phyloP scores from a whole-genome alignment of 106 monocot genomes.

The Amphibolis antarctica region DNA sequence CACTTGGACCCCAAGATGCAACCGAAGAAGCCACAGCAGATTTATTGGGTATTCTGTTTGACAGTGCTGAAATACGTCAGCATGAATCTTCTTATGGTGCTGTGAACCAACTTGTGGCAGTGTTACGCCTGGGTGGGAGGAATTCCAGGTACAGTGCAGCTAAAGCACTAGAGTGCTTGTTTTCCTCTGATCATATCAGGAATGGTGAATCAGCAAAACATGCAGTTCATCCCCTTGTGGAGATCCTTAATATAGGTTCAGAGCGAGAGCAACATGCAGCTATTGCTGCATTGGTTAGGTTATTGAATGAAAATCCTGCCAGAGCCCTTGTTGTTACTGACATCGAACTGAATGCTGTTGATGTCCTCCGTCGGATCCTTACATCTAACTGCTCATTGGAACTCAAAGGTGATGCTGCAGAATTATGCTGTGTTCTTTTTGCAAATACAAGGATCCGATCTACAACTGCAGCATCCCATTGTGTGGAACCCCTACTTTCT shows the following conservation, averaged over 20 bases:
- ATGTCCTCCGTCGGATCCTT: slow-evolving; percentile 78
- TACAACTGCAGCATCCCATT: slow-evolving; percentile 55
- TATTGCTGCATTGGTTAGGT: slow-evolving; percentile 76
- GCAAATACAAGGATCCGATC: slow-evolving; percentile 77
- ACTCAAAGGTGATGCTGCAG: slow-evolving; percentile 92
- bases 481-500: slow-evolving; percentile 82
- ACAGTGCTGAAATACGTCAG: slow-evolving; percentile 62
- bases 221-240: slow-evolving; percentile 85
- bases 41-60: slow-evolving; percentile 72
- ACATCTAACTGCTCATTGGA: slow-evolving; percentile 75
- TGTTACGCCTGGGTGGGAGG: slow-evolving; percentile 81
- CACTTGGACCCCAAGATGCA: slow-evolving; percentile 84
- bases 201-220: slow-evolving; percentile 74
- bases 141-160: slow-evolving; percentile 97
- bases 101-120: slow-evolving; percentile 89
- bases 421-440: slow-evolving; percentile 86
- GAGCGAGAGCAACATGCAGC: slow-evolving; percentile 97
- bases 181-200: slow-evolving; percentile 78
- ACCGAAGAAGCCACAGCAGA: slow-evolving; percentile 91
- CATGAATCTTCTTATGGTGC: slow-evolving; percentile 78
- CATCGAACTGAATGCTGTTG: slow-evolving; percentile 82
- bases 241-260: slow-evolving; percentile 76
- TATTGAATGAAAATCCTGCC: slow-evolving; percentile 68
- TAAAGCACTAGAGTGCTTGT: slow-evolving; percentile 87
- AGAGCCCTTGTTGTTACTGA: slow-evolving; percentile 74